These are phyloP conservation scores for Globisporangium solare DNA, from an alignment of 352 stramenopile species.

Conservation along the genomic window DNA sequence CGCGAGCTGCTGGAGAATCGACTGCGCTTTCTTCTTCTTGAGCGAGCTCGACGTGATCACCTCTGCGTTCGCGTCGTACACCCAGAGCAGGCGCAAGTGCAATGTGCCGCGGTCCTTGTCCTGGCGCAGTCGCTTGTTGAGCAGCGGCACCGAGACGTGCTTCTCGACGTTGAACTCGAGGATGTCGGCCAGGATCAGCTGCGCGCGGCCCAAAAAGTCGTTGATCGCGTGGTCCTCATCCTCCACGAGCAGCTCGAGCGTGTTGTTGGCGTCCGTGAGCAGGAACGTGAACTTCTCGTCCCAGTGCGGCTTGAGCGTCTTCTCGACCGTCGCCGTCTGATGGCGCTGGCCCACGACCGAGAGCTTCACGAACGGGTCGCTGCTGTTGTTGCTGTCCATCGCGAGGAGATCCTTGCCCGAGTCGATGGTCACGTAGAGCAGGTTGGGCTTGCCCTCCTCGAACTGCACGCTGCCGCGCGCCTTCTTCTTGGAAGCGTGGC, in stretches of 20 bases:
- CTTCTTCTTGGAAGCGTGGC: constrained; percentile 3
- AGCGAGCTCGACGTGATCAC: constrained; percentile 31
- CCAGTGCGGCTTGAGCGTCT: constrained; percentile 76
- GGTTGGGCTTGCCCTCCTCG: constrained; percentile 30
- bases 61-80: constrained; percentile 43
- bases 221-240: constrained; percentile 70
- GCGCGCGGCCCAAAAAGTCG: constrained; percentile 60
- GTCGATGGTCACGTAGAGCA: constrained; percentile 69
- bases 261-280: constrained; percentile 33
- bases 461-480: constrained; percentile 2
- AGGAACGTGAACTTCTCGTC: constrained; percentile 67
- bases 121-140: constrained; percentile 45
- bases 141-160: constrained; percentile 35
- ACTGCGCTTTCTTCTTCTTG: constrained; percentile 45
- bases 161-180: constrained; percentile 44
- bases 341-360: constrained; percentile 68
- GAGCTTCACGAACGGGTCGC: constrained; percentile 86
- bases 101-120: constrained; percentile 60
- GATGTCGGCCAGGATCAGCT: constrained; percentile 44
- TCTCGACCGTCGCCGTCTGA: constrained; percentile 54
- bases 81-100: constrained; percentile 46
- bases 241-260: constrained; percentile 56
- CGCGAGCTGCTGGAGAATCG: constrained; percentile 45
- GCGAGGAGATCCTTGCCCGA: constrained; percentile 72
- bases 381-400: constrained; percentile 74